Evolutionary conservation across 768 basidiomycete genomes (phyloP), one percentile per base, ranked within the genome.

Genomic region (Dioszegia aurantiaca): DNA sequence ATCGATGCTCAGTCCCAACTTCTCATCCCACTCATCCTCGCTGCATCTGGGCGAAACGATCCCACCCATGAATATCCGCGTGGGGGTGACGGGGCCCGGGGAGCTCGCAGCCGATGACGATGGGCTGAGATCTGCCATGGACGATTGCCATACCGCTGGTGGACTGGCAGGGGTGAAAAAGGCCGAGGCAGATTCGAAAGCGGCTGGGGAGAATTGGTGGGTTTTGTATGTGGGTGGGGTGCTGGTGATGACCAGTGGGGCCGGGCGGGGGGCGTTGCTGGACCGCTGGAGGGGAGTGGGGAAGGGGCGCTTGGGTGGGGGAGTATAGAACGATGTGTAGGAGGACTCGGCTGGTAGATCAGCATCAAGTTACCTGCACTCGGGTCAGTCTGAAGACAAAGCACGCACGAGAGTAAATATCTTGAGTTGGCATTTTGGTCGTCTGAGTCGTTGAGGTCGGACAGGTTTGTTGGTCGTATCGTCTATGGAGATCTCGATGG

Each of bases 1-100:
- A 11, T 62, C 61, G 21, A 55, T 55, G 36, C 54, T 55, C 28
- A 55, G 17, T 16, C 54, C 54, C n/a, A 55, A 17, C 54, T 55
- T 55, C 54, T 53, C 54, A 44, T 55, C 54, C 55, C 55, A 47
- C 36, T 56, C 55, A 28, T 45, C 44, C 28, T 45, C 44, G 31
- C 44, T 48, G 16, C 44, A 40, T 39, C 46, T 49, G 5, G 46
- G 47, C 21, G 44, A 39, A 17, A 47, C 47, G 28, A 45, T 56
- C 55, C 45, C 42, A 33, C 55, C 55, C 47, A 47, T 45, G 16
- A 46, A 49, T 8, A 45, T 56, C 36, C 55, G 39, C 24, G 56
- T 49, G 10, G 55, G 60, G 19, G 60, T 52, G 6, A 61, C 27
- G 4, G 56, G 39, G 37, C 55, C 60, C 17, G 39, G 43, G 27